These are phyloP conservation scores for Aspergillus phoenicis DNA, from an alignment of 2,329 filamentous ascomycete species.

Conservation along the genomic window DNA sequence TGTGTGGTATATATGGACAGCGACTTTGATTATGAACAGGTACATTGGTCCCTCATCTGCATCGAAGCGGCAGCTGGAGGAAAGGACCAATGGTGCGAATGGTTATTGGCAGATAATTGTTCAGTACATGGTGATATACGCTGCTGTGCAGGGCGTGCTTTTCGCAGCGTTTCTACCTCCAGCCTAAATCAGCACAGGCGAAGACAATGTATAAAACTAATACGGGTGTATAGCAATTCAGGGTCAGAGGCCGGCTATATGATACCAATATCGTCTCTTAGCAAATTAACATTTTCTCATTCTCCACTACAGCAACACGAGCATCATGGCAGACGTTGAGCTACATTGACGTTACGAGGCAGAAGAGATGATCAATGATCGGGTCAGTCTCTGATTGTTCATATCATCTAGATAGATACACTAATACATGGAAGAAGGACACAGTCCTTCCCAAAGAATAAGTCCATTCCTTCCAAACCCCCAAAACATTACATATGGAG, in stretches of 20 bases:
- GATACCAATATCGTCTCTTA: no score
- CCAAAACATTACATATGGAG: background rate
- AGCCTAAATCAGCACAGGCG: background rate
- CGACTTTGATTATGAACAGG: background rate
- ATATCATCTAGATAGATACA: slow-evolving; percentile 2
- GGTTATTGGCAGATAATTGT: background rate
- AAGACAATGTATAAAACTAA: background rate
- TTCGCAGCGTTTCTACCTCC: slow-evolving; percentile 16
- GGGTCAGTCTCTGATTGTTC: background rate
- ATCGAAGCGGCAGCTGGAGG: background rate
- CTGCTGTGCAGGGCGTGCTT: slow-evolving; percentile 9
- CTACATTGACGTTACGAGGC: background rate
- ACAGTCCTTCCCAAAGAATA: slow-evolving; percentile 1
- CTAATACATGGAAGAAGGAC: background rate
- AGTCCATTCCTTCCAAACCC: slow-evolving; percentile 2
- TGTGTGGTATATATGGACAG: slow-evolving; percentile 15
- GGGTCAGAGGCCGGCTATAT: background rate
- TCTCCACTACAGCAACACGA: no score
- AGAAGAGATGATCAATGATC: background rate
- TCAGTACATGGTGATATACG: slow-evolving; percentile 12
- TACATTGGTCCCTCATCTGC: background rate
- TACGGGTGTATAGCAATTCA: background rate
- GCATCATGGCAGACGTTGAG: background rate
- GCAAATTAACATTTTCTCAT: no score
- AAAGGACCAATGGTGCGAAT: background rate